Evolutionary conservation across 306 rosid genomes (phyloP), one percentile per base, ranked within the genome.

Genomic region (Ceratonia siliqua): DNA sequence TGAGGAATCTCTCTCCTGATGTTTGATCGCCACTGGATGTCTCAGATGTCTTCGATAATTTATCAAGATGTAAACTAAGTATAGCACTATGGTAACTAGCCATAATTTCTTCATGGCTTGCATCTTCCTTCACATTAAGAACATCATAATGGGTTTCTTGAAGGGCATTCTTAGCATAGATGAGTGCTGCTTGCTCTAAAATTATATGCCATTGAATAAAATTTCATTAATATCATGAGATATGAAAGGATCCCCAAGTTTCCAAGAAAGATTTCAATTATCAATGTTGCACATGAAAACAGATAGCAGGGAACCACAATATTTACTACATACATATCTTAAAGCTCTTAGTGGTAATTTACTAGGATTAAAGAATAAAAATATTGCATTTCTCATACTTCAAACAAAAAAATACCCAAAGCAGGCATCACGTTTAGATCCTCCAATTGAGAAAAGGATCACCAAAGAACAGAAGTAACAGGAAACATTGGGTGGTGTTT

Each of bases 1-100:
- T 85, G 59, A 88, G 85, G 79, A 90, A 94, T 57, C 83, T 82
- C 11, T 86, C 93, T 72, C 78, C 86, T 1, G n/a, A 45, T 2
- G 68, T 52, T 74, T 74, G 79, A 54, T 70, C 22, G n/a, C 67
- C 45, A 46, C 25, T 56, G 25, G 85, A 74, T 68, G 79, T 57
- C 64, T 82, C 87, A 0, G 75, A 58, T 7, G 42, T 42, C 62
- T 79, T 82, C 78, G 80, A 81, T 57, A 83, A 72, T 68, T 94
- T 90, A 82, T 94, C 99, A 25, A 96, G 98, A 78, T 91, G 98
- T 64, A 84, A 80, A 52, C 81, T 87, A 70, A 93, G 97, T 42
- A 88, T 73, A 62, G 97, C 89, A 45, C 86, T 72, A 15, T 96
- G 90, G 80, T 92, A 94, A 72, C 86, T 87, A 6, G 88, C 70